Evolutionary conservation across 2,329 filamentous ascomycete genomes (phyloP).

Genomic region (Pezicula radicicola): DNA sequence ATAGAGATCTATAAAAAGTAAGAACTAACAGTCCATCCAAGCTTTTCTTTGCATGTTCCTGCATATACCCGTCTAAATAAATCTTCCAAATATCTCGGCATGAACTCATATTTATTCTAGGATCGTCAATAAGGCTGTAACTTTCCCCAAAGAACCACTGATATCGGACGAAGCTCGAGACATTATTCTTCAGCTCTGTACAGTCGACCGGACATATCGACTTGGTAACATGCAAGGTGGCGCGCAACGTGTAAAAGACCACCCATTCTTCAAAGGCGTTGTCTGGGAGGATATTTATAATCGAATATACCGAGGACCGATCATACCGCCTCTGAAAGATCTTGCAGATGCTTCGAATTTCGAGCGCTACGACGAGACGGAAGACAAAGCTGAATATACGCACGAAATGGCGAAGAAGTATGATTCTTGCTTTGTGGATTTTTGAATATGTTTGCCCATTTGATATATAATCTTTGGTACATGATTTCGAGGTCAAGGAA

Average conservation of each 20-base stretch:
- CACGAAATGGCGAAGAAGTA: slow-evolving; percentile 66
- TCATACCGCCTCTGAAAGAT: slow-evolving; percentile 70
- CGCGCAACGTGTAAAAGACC: slow-evolving; percentile 67
- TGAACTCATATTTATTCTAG: slow-evolving; percentile 34
- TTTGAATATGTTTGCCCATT: slow-evolving; percentile 39
- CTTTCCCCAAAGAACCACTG: slow-evolving; percentile 62
- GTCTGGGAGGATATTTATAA: slow-evolving; percentile 72
- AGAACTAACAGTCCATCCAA: slow-evolving; percentile 21
- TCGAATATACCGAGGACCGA: slow-evolving; percentile 64
- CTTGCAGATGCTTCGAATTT: slow-evolving; percentile 78
- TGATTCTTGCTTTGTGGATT: slow-evolving; percentile 69
- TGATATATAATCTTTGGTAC: no score
- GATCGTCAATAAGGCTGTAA: slow-evolving; percentile 75
- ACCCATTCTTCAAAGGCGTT: slow-evolving; percentile 71
- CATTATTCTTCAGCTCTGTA: slow-evolving; percentile 74
- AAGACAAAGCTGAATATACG: slow-evolving; percentile 62
- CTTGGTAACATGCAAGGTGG: slow-evolving; percentile 78
- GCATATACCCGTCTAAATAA: not conserved
- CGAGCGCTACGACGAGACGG: slow-evolving; percentile 74
- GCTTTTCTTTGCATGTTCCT: not conserved
- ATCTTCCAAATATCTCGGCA: not conserved
- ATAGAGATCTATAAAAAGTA: slow-evolving; percentile 84
- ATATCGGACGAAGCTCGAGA: slow-evolving; percentile 70
- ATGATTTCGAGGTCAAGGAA: no score
- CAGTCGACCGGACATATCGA: slow-evolving; percentile 72